Evolutionary conservation across 495 filamentous ascomycete genomes (phyloP).

Genomic region (Pyronema domesticum): DNA sequence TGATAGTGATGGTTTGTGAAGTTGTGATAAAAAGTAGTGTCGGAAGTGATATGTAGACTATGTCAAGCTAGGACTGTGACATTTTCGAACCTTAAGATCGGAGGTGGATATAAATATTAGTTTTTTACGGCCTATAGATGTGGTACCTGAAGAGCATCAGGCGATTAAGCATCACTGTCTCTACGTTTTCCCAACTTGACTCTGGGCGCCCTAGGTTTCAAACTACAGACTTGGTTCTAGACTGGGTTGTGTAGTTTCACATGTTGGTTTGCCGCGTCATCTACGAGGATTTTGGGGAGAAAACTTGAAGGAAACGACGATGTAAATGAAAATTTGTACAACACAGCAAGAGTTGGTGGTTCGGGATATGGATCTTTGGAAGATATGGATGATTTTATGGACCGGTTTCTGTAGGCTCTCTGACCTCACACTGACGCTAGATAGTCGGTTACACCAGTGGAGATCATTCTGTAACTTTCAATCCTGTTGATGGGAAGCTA

Average conservation of each 20-base stretch:
- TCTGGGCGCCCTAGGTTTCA: neutral
- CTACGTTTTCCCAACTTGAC: too few relatives aligned
- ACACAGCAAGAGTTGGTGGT: neutral
- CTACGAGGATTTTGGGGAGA: neutral
- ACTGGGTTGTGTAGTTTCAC: neutral
- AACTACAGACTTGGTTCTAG: neutral
- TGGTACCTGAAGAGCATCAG: too few relatives aligned
- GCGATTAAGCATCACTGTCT: too few relatives aligned
- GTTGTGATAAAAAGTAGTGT: neutral
- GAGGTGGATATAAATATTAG: too few relatives aligned
- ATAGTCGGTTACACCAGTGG: neutral
- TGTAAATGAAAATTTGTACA: neutral
- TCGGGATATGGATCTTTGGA: neutral
- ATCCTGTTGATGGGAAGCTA: neutral
- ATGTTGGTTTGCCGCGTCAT: neutral
- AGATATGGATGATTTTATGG: neutral
- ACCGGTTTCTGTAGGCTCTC: neutral
- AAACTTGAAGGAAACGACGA: neutral
- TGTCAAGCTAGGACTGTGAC: neutral
- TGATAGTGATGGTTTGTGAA: neutral
- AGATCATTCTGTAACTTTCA: neutral
- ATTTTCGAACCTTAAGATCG: neutral
- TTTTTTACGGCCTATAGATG: too few relatives aligned
- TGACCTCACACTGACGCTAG: slow-evolving; percentile 1
- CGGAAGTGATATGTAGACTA: neutral